phyloP scores from a whole-genome alignment of 306 rosid species.

The Rosa lucieae region DNA sequence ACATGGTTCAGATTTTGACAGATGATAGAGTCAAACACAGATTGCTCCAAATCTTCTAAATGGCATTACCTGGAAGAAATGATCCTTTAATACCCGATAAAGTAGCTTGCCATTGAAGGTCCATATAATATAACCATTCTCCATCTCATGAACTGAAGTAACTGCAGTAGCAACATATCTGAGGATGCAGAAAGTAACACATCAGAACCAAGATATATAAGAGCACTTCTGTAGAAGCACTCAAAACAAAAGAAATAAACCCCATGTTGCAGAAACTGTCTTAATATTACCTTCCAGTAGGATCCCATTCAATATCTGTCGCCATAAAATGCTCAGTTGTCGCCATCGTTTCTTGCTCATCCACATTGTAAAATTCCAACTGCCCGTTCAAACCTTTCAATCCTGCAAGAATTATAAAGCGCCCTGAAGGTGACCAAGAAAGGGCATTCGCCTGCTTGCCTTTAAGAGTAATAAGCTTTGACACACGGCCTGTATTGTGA shows the following conservation, averaged over 20 bases:
- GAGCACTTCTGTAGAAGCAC: not conserved
- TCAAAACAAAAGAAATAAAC: not conserved
- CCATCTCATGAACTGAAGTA: constrained; percentile 96
- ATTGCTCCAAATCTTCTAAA: not conserved
- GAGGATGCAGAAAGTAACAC: constrained; percentile 17
- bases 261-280: not conserved
- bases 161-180: constrained; percentile 91
- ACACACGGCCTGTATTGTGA: constrained; percentile 65
- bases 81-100: constrained; percentile 75
- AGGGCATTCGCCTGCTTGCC: constrained; percentile 89
- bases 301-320: constrained; percentile 89
- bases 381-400: constrained; percentile 72
- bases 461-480: constrained; percentile 73
- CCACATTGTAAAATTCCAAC: constrained; percentile 76
- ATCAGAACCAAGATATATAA: not conserved
- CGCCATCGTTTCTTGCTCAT: constrained; percentile 84
- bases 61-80: constrained; percentile 71
- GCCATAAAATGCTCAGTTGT: constrained; percentile 80
- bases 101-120: constrained; percentile 87
- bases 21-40: not conserved
- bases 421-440: constrained; percentile 85
- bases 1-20: not conserved
- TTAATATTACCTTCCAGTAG: constrained; percentile 74
- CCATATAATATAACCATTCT: constrained; percentile 92
- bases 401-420: constrained; percentile 72